Evolutionary conservation across 1,139 yeast genomes (phyloP).

Genomic region (Nakaseomyces kungkrabaensis): DNA sequence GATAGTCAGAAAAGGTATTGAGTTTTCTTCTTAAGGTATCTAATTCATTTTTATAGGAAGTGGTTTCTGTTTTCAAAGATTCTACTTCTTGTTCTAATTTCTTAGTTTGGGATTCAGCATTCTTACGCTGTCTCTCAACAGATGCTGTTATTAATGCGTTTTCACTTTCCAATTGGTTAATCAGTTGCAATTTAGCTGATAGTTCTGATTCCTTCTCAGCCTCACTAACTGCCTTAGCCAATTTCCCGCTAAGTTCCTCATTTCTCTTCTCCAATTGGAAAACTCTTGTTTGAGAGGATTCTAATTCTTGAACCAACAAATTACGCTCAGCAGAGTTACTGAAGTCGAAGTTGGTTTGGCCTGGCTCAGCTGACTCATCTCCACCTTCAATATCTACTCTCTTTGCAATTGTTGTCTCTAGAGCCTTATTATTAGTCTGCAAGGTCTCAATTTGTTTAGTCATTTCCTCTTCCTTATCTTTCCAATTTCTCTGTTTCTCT

Average conservation of each 20-base stretch:
- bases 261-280: constrained; percentile 70
- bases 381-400: constrained; percentile 32
- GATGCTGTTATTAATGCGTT: constrained; percentile 56
- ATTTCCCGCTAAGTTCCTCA: constrained; percentile 57
- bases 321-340: constrained; percentile 37
- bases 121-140: constrained; percentile 39
- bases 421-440: constrained; percentile 38
- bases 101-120: constrained; percentile 29
- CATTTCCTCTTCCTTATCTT: constrained; percentile 39
- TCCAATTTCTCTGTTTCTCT: constrained; percentile 57
- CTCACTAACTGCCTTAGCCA: constrained; percentile 36
- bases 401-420: constrained; percentile 47
- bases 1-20: constrained; percentile 51
- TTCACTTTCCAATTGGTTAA: constrained; percentile 55
- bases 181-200: constrained; percentile 34
- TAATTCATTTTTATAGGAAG: constrained; percentile 42
- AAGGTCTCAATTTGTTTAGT: constrained; percentile 38
- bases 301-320: constrained; percentile 63
- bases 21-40: constrained; percentile 39
- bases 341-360: background rate
- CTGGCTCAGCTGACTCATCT: constrained; percentile 10
- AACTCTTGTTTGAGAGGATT: constrained; percentile 56
- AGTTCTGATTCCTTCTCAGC: constrained; percentile 27
- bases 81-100: constrained; percentile 32
- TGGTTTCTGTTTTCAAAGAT: constrained; percentile 37